Percentiles rank a stretch among this genome's conserved stretches.
phyloP scores from a whole-genome alignment of 139 green algal genomes.

The Axilococcus clingmanii region DNA sequence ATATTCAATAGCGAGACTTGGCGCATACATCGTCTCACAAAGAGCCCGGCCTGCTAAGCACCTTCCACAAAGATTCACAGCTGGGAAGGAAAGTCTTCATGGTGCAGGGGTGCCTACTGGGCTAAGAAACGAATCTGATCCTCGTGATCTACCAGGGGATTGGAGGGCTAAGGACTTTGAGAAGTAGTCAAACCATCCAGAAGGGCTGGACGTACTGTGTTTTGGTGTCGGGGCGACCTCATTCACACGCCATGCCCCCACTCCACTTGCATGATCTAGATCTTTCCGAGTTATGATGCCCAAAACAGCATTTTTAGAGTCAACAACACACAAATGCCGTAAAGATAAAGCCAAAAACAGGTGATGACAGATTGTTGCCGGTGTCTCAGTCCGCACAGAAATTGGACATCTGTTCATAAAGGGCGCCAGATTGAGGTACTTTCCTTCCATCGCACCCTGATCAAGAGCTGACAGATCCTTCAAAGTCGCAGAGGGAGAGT shows the following conservation, averaged over 20 bases:
- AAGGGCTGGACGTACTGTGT: background rate
- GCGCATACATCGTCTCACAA: too few species aligned
- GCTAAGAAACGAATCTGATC: slow-evolving; percentile 4
- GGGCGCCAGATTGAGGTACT: slow-evolving; percentile 71
- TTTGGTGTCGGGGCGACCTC: slow-evolving; percentile 13
- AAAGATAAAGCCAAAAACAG: slow-evolving; percentile 79
- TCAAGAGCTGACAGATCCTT: background rate
- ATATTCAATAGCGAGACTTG: too few species aligned
- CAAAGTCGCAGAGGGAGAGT: background rate
- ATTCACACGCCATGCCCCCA: slow-evolving; percentile 28
- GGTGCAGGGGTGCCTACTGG: background rate
- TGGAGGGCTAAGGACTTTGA: slow-evolving; percentile 8
- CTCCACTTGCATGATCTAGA: slow-evolving; percentile 51
- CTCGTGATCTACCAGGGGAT: slow-evolving; percentile 1
- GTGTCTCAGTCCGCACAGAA: slow-evolving; percentile 35
- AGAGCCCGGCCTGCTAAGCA: too few species aligned
- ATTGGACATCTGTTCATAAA: slow-evolving; percentile 68
- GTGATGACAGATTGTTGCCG: slow-evolving; percentile 27
- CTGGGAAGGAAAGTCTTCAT: background rate
- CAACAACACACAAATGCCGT: slow-evolving; percentile 84
- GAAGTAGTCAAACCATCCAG: slow-evolving; percentile 2
- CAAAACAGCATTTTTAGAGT: slow-evolving; percentile 50
- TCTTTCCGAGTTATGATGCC: slow-evolving; percentile 95
- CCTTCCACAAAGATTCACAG: too few species aligned
- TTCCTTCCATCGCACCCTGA: background rate